Base-by-base conservation (phyloP, 2,329 filamentous ascomycete species). In the Xylaria arbuscula region DNA sequence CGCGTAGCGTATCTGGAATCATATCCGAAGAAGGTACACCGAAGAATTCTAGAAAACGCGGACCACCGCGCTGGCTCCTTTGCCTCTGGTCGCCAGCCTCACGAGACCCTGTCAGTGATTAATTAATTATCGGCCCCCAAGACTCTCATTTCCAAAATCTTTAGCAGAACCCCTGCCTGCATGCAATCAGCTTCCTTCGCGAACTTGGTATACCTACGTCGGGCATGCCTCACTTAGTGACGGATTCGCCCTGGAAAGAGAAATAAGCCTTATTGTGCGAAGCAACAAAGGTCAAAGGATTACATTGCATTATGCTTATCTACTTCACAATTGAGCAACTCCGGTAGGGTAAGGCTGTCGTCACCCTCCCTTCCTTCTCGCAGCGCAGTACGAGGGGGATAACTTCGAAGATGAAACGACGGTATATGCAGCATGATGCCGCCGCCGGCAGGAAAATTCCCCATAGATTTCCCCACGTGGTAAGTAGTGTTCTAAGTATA, bases 401-500 rank as follows among this genome's bases (percentile, higher is more conserved):
- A 48, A 38, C 11, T 36, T 17, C 42, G n/a, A 28, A 40, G 2
- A 15, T 56, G 54, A 42, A 17, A 32, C 15, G 38, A 9, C 22
- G 22, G 40, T 45, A 32, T 57, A 57, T 57, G 22, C 45, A 28
- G 28, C 3, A 28, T 28, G 28, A 28, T 28, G 28, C 28, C 28
- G 28, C 5, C 28, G 28, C 5, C 28, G 28, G 55, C 38, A 57
- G 38, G 22, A 32, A 7, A 3, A 32, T 32, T 57, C 54, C 40
- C 38, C 55, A 28, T 22, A 17, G 9, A 2, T 2, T 19, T 42
- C n/a, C 36, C 54, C 55, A 57, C 55, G 55, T 57, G 55, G 55
- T 57, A 36, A 32, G 11, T 17, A 6, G n/a, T 45, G 8, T 17
- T 17, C 40, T 15, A 7, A 17, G 40, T 28, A 11, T 45, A 28